These are phyloP conservation scores for Potentilla sterilis DNA, from an alignment of 306 rosid genomes.

Conservation along the genomic window DNA sequence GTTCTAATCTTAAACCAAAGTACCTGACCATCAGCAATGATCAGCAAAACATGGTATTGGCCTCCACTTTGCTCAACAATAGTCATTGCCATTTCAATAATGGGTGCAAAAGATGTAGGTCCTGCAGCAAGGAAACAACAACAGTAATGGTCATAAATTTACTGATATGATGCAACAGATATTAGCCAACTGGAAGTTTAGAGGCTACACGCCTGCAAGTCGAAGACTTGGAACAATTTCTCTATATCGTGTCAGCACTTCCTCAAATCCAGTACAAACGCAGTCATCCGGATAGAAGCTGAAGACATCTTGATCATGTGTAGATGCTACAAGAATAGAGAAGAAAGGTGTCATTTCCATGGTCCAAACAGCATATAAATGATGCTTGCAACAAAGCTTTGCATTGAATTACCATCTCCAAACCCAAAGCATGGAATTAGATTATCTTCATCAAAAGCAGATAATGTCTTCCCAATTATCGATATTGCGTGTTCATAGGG, in stretches of 20 bases:
- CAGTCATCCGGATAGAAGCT: constrained; percentile 57
- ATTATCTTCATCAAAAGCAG: constrained; percentile 78
- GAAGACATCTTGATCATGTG: constrained; percentile 80
- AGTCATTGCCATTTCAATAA: constrained; percentile 85
- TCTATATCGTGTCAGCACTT: constrained; percentile 63
- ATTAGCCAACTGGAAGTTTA: constrained; percentile 1
- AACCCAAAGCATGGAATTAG: constrained; percentile 90
- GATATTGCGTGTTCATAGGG: constrained; percentile 87
- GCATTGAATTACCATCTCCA: constrained; percentile 70
- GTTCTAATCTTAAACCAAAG: neutral
- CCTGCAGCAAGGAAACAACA: constrained; percentile 40
- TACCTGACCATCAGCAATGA: constrained; percentile 98
- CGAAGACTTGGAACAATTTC: constrained; percentile 66
- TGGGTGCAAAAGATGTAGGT: constrained; percentile 92
- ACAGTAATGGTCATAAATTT: constrained; percentile 10
- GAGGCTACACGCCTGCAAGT: constrained; percentile 56
- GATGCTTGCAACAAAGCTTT: neutral
- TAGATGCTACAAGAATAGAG: constrained; percentile 50
- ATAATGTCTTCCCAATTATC: constrained; percentile 76
- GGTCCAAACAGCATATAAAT: neutral
- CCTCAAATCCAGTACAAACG: constrained; percentile 76
- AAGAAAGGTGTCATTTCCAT: neutral
- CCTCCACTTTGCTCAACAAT: constrained; percentile 87
- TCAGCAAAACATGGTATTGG: constrained; percentile 85
- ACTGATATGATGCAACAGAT: neutral